Base-by-base conservation (phyloP, 306 rosid species). In the Rubus parviflorus region DNA sequence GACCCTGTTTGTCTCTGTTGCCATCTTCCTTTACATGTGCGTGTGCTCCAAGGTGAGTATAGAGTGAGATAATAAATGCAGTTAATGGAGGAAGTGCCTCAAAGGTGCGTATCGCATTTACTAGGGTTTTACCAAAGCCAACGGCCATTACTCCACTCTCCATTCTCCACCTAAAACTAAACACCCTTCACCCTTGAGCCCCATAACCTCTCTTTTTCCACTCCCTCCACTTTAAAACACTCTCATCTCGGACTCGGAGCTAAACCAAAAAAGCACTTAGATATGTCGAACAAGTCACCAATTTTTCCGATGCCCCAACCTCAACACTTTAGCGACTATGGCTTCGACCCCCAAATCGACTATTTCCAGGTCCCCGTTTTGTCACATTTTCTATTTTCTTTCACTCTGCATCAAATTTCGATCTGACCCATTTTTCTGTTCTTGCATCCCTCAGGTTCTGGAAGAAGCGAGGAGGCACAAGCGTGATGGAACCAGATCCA, bases 301-400 rank as follows among this genome's bases (percentile, higher is more conserved):
- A 79, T 95, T 45, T 95, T 92, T 20, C 97, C 97, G 16, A 86
- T 92, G 64, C 88, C 97, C 8, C 85, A 94, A 47, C 95, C 97
- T 2, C 99, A 90, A 46, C 99, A 95, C 65, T 95, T 89, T 85
- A 90, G 93, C 69, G 99, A 95, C 87, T 95, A 95, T 77, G 99
- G 99, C 75, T 95, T 95, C 73, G 98, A 95, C 80, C 93, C 98
- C 22, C 97, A 92, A 80, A 78, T 90, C 82, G 92, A 92, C 85
- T 92, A 92, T 51, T 91, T 95, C 72, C 99, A 95, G 90, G 99
- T 95, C 72, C 47, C 63, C 2, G 15, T 72, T 65, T 12, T 25
- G 0, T 48, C 53, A 15, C 51, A 17, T 68, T 8, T 3, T 22
- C 22, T 13, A 3, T 7, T 23, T 57, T 41, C 1, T 8, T 7